phyloP scores from a whole-genome alignment of 1,284 basidiomycete species.

The Cryptococcus maquisensis region DNA sequence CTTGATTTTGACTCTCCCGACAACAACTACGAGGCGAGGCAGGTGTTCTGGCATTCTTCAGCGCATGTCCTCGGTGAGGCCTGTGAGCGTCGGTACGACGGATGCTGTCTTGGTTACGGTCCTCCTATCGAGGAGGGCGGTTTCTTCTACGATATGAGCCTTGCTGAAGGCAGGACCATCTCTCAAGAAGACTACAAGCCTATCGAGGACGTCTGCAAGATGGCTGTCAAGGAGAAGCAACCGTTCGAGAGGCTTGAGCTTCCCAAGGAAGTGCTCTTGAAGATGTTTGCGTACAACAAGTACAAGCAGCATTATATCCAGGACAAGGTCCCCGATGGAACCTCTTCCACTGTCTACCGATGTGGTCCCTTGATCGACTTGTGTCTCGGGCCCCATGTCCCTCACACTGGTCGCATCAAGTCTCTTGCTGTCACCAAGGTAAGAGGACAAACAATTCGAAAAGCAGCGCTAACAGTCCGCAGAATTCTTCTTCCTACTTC shows the following conservation, averaged over 20 bases:
- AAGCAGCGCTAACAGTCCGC: background rate
- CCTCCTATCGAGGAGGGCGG: constrained; percentile 92
- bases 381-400: constrained; percentile 94
- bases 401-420: constrained; percentile 97
- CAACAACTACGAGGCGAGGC: constrained; percentile 76
- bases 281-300: constrained; percentile 99
- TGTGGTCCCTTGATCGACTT: constrained; percentile 99
- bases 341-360: constrained; percentile 95
- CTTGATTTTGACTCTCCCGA: constrained; percentile 87
- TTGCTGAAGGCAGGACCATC: constrained; percentile 59
- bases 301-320: constrained; percentile 97
- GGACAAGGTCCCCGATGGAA: constrained; percentile 92
- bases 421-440: constrained; percentile 92
- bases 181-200: constrained; percentile 76
- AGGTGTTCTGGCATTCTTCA: constrained; percentile 99
- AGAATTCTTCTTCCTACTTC: constrained; percentile 99
- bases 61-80: constrained; percentile 99
- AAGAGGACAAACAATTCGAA: constrained; percentile 6
- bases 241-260: constrained; percentile 92
- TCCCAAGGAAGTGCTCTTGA: constrained; percentile 85
- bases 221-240: constrained; percentile 93
- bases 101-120: constrained; percentile 94
- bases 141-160: constrained; percentile 97
- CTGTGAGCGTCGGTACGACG: constrained; percentile 85
- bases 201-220: constrained; percentile 83